phyloP scores from a whole-genome alignment of 2,329 filamentous ascomycete species.

The Colletotrichum sp. region DNA sequence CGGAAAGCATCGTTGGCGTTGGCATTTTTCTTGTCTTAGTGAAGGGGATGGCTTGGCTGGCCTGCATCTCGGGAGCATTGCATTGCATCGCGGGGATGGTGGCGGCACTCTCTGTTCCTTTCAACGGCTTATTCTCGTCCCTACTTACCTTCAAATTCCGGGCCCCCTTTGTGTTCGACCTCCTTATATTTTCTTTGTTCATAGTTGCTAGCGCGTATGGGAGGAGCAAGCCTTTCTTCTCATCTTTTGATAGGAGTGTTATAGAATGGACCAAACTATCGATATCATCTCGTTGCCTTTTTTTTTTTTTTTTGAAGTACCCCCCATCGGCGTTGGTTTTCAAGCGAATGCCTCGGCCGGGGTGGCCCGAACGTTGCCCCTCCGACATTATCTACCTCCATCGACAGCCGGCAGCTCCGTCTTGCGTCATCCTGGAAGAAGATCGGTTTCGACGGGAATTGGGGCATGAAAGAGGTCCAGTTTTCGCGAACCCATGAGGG shows the following conservation, averaged over 20 bases:
- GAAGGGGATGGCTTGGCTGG: constrained; percentile 6
- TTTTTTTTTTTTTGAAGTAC: too few relatives aligned
- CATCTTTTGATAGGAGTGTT: background rate
- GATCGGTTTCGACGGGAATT: background rate
- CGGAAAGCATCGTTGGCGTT: background rate
- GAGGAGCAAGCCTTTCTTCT: background rate
- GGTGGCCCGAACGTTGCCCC: background rate
- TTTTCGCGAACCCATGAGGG: background rate
- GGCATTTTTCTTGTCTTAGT: background rate
- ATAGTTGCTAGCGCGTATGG: background rate
- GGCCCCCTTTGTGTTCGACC: background rate
- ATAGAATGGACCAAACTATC: background rate
- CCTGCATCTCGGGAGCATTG: constrained; percentile 8
- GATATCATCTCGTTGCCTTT: background rate
- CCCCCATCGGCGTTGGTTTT: background rate
- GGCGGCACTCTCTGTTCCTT: background rate
- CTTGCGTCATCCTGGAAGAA: background rate
- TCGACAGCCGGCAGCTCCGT: background rate
- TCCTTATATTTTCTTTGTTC: background rate
- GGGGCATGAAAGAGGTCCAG: background rate
- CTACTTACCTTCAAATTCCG: background rate
- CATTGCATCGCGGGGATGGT: constrained; percentile 13
- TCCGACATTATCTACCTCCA: background rate
- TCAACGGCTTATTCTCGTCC: background rate
- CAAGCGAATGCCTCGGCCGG: background rate